Percentiles rank a stretch among this genome's conserved stretches.
Evolutionary conservation across 768 basidiomycete genomes (phyloP).

Genomic region (Termitomyces sp.): DNA sequence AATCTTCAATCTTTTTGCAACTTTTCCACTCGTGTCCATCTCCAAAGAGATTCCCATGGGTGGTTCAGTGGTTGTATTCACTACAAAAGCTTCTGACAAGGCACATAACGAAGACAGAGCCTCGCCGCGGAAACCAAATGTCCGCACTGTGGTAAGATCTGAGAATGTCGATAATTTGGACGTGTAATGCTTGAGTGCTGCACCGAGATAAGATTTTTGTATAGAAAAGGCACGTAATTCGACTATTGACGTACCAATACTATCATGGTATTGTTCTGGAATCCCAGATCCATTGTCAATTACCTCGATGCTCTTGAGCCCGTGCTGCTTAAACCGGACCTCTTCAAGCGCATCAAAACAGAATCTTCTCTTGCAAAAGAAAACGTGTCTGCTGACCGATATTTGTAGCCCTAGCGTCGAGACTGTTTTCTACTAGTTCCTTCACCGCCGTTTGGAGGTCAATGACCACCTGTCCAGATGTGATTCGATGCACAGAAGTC

Average conservation of each 20-base stretch:
- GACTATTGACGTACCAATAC: conserved; percentile 52
- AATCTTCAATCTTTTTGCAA: conserved; percentile 51
- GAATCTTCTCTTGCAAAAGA: not conserved
- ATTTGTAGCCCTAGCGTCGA: conserved; percentile 86
- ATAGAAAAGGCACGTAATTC: not conserved
- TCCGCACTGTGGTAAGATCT: conserved; percentile 65
- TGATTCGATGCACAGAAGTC: conserved; percentile 78
- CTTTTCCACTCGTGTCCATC: conserved; percentile 59
- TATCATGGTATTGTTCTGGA: conserved; percentile 65
- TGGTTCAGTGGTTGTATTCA: conserved; percentile 71
- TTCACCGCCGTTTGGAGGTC: conserved; percentile 94
- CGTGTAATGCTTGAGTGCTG: conserved; percentile 89
- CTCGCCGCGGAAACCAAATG: conserved; percentile 96
- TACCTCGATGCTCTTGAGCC: conserved; percentile 78
- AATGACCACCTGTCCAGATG: conserved; percentile 92
- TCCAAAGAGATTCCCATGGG: conserved; percentile 81
- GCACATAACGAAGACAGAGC: conserved; percentile 93
- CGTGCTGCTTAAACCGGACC: conserved; percentile 85
- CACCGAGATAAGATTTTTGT: not conserved
- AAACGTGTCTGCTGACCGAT: conserved; percentile 51
- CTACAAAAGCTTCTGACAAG: conserved; percentile 58
- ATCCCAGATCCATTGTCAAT: conserved; percentile 93
- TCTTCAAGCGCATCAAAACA: conserved; percentile 39
- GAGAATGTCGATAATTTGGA: conserved; percentile 80
- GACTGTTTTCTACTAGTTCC: conserved; percentile 92